Evolutionary conservation across 2,329 filamentous ascomycete species (phyloP), one percentile per base, ranked within the genome.

Genomic region (Penicillium occitanis): DNA sequence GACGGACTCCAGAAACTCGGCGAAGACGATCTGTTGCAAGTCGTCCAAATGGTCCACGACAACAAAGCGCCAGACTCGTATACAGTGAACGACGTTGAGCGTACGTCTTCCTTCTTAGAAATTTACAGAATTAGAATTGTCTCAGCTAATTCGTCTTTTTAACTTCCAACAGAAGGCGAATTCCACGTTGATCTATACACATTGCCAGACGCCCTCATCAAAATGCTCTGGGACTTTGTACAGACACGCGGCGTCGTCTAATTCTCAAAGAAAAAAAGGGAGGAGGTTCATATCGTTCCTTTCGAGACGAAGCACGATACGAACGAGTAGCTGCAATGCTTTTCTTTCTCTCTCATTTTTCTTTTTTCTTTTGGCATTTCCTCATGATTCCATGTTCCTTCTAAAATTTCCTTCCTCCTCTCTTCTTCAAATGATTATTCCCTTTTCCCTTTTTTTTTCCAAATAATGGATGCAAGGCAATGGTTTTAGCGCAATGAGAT

Each of bases 171-270:
- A 91, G 93, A 93, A 75, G 95, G 95, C 74, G 95, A 99, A 81
- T 99, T 99, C 82, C 95, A 97, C 68, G 94, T 99, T 72, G 95
- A 99, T 75, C 86, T 99, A 66, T 98, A 97, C 82, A 98, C 95
- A n/a, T 88, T 99, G 70, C 93, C 95, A 0, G 95, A 98, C 70
- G 81, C 83, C 33, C 85, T 98, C 44, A 90, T 95, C 76, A 96
- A 95, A 79, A 93, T 92, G 88, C 88, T 99, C 67, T 98, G 94
- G 94, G 94, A 97, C 68, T 96, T 95, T 76, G 87, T 87, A 50
- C 76, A 76, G 63, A 79, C 82, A 59, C 82, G 81, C 70, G 78
- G 78, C 33, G 77, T 73, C 64, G 67, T 78, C 68, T 81, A 69
- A 73, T 33, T 22, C 13, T 10, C 28, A n/a, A 19, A 48, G 4